Base-by-base conservation (phyloP, 2,329 filamentous ascomycete species). In the Trichoderma koningiopsis region DNA sequence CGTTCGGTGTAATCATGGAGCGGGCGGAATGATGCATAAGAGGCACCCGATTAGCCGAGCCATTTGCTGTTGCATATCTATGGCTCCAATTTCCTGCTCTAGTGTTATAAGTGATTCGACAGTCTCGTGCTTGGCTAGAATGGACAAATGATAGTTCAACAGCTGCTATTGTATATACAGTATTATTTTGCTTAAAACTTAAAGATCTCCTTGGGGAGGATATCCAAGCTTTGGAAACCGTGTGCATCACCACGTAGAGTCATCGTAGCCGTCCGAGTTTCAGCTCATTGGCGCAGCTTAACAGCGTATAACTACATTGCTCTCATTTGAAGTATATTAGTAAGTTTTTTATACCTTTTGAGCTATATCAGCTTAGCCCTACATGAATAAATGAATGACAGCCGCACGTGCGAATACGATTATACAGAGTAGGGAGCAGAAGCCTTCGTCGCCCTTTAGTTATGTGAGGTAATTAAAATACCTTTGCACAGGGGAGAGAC, bases 381-480 rank as follows among this genome's bases (percentile, higher is more conserved):
- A 31, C 55, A 67, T 58, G 13, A 29, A 49, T 14, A 24, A 22
- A 24, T 24, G n/a, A 49, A 49, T n/a, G 22, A 40, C 22, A 57
- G 35, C n/a, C 5, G 43, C 22, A 31, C 40, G 52, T 31, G 11
- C 40, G 24, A 55, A 27, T 24, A 31, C 10, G 11, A 8, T 13
- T 13, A 35, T 27, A 35, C 19, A 8, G 5, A 27, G 8, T 7
- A 29, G n/a, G 16, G 40, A 35, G 43, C 5, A 59, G 40, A 59
- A 10, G 33, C 16, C 22, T 33, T 67, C 55, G 64, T 35, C 64
- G 59, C 59, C 37, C 43, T 22, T 19, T 14, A 19, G 55, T 6
- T 59, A 11, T 4, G 59, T 67, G 55, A 67, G 64, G 22, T n/a
- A 67, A 67, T 59, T 19, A n/a, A 59, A 29, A 6, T 13, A 31